Evolutionary conservation across 257 asterid genomes (phyloP), one percentile per base, ranked within the genome.

Genomic region (Solanum medicagineum): DNA sequence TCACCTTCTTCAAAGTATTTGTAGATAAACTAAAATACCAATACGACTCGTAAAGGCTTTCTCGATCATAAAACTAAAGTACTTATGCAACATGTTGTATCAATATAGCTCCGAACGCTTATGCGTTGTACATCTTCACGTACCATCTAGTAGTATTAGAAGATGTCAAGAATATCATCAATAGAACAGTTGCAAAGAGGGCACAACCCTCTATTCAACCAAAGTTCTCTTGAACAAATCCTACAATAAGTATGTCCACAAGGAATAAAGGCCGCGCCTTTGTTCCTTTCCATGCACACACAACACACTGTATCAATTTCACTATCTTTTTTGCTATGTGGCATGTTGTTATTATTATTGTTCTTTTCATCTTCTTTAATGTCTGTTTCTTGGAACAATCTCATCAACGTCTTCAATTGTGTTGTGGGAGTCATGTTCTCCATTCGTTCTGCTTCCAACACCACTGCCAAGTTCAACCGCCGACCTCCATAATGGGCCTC

Each of bases 231-330:
- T 5, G 87, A 73, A 73, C 89, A 87, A 68, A 40, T 83, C 84
- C 89, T 85, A 81, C 87, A 87, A 69, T 71, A 81, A 32, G 89
- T 73, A 62, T 87, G 87, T 59, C 87, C 86, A 63, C 87, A 81
- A 1, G 87, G 85, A 4, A 87, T 84, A 81, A 84, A 85, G 22
- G 87, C 86, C 9, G 89, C 87, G 8, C 87, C 87, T 54, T n/a
- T 81, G 24, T 81, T 60, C 59, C 87, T 87, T 53, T 84, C 84
- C 84, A 73, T 70, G 86, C 89, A 87, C 54, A 81, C 86, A 63
- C 87, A 81, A 65, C 89, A 87, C 66, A 71, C 8, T 9, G 19
- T 36, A 14, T 85, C 86, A 47, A 49, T 49, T 4, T 17, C 81
- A 3, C 6, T 10, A 13, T 74, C 83, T 26, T 8, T 16, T 10